Evolutionary conservation across 495 filamentous ascomycete genomes (phyloP), one percentile per base, ranked within the genome.

Genomic region (Lentithecium fluviatile): DNA sequence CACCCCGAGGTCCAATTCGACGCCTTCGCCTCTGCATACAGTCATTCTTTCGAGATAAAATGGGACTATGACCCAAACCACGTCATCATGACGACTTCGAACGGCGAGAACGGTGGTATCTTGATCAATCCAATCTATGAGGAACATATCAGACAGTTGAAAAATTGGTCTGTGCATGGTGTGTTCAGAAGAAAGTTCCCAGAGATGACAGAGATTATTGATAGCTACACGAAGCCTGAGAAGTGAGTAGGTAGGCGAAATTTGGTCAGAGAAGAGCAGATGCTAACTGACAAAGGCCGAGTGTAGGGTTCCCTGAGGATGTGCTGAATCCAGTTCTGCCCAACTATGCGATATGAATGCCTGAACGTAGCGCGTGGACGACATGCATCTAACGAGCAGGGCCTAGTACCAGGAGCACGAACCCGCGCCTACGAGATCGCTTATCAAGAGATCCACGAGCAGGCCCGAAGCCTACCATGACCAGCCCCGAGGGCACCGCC

Each of bases 51-150:
- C 24, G 12, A 20, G 15, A 56, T 56, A 7, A 20, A 34, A 1
- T 62, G 59, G 52, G 51, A 38, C 17, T 62, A 62, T 26, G 59
- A 62, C 17, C 59, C 59, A 0, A 42, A 20, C 20, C 59, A 56
- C 23, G 59, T 62, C 26, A 55, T 56, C 40, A 62, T 62, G 12
- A 49, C 51, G 4, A 26, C 45, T 13, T 26, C 43, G 12, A 38
- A 42, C 6, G 29, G 23, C 20, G 45, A 55, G 12, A 38, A n/a
- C n/a, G 52, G 52, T 6, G 51, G 45, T 1, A 62, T 62, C 25
- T 24, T 56, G 29, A 56, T 62, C 11, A 62, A 62, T 38, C 59
- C 59, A 7, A 56, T 62, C 5, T 62, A 62, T 40, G 59, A 62
- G 23, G 59, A 62, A 42, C 59, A 62, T 49, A 49, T 62, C 7